These are phyloP conservation scores for Wickerhamomyces bisporus DNA, from an alignment of 805 yeast genomes.

Conservation along the genomic window DNA sequence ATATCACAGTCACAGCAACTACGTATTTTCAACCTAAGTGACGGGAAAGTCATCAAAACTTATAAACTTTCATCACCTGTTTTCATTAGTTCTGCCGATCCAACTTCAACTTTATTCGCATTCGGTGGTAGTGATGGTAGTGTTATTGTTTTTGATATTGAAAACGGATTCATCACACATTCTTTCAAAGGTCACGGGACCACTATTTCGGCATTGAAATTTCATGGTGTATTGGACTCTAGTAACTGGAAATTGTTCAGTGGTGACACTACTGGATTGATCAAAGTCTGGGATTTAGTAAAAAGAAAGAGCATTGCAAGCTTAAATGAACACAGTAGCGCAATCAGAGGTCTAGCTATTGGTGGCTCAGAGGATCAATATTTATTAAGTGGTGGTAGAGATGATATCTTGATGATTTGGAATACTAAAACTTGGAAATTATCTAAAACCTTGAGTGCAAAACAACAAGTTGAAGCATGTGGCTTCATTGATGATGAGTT, in stretches of 20 bases:
- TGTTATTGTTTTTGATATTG: constrained; percentile 88
- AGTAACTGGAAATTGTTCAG: constrained; percentile 75
- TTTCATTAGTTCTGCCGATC: constrained; percentile 69
- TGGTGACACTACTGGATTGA: constrained; percentile 54
- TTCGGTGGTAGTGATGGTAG: constrained; percentile 95
- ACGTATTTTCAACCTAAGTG: constrained; percentile 45
- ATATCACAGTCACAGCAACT: constrained; percentile 83
- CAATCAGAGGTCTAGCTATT: constrained; percentile 82
- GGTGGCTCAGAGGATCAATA: constrained; percentile 40
- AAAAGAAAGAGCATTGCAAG: constrained; percentile 64
- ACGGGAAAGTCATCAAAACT: constrained; percentile 38
- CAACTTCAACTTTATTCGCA: constrained; percentile 80
- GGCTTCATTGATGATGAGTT: constrained; percentile 71
- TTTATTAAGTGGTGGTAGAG: constrained; percentile 85
- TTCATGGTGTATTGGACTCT: constrained; percentile 68
- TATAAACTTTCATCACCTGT: constrained; percentile 74
- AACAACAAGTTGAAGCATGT: constrained; percentile 66
- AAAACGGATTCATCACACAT: constrained; percentile 83
- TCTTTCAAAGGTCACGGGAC: constrained; percentile 91
- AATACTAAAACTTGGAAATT: constrained; percentile 49
- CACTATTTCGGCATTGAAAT: constrained; percentile 69
- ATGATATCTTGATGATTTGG: constrained; percentile 64
- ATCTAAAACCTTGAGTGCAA: constrained; percentile 62
- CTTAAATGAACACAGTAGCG: constrained; percentile 70
- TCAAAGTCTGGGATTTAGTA: constrained; percentile 59